phyloP scores from a whole-genome alignment of 805 yeast species.

The Barnettozyma vustinii region DNA sequence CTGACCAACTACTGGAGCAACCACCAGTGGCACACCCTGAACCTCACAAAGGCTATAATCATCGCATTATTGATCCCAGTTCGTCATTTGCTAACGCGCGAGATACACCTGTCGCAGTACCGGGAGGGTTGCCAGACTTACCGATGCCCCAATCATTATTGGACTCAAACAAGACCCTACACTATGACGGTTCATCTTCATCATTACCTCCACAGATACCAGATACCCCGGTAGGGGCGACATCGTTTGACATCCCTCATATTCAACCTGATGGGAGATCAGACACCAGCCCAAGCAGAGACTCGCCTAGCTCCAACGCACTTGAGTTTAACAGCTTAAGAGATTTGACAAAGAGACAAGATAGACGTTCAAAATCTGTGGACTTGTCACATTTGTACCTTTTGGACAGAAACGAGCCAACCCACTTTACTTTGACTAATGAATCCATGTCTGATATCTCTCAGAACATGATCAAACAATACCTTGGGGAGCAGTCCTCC shows the following conservation, averaged over 20 bases:
- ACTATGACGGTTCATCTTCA: slow-evolving; percentile 8
- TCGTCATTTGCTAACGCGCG: background rate
- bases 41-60: background rate
- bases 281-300: slow-evolving; percentile 1
- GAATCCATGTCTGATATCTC: slow-evolving; percentile 44
- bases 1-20: background rate
- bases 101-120: too few species aligned
- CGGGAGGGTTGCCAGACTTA: background rate
- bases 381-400: slow-evolving; percentile 38
- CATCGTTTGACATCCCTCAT: slow-evolving; percentile 20
- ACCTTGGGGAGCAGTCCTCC: slow-evolving; percentile 44
- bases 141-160: background rate
- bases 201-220: slow-evolving; percentile 13
- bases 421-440: slow-evolving; percentile 34
- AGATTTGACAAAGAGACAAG: slow-evolving; percentile 9
- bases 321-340: background rate
- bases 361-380: slow-evolving; percentile 31
- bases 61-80: background rate
- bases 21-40: background rate
- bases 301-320: slow-evolving; percentile 2
- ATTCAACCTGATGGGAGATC: background rate
- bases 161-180: background rate
- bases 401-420: slow-evolving; percentile 27
- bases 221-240: slow-evolving; percentile 20
- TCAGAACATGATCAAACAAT: slow-evolving; percentile 46